Base-by-base conservation (phyloP, 768 basidiomycete genomes). In the Sporobolomyces phaffii region DNA sequence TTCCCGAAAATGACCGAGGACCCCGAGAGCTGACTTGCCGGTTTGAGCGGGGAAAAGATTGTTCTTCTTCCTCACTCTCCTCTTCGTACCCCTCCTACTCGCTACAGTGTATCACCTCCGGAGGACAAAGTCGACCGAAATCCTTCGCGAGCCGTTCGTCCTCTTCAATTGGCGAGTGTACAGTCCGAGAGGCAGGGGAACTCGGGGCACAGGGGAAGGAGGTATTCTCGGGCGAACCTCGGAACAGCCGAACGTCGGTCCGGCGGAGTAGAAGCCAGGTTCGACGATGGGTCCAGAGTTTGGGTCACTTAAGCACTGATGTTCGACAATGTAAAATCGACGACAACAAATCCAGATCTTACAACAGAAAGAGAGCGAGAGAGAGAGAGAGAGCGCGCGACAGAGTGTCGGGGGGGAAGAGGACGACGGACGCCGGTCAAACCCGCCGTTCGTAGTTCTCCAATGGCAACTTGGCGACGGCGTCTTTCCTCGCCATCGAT, bases 61-160 rank as follows among this genome's bases (percentile, higher is more conserved):
- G 10, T 49, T 66, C 45, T 60, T 66, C 22, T 61, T 66, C 53
- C 45, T 50, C 53, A 15, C 38, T n/a, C 26, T 61, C 34, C 52
- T 56, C 26, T 61, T 66, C 60, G 13, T 47, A n/a, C n/a, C 53
- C 10, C 22, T 61, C 38, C 26, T 61, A 38, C 8, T 40, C 52
- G 45, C 29, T 22, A 28, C 59, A 1, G 22, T 61, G 3, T 61
- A 66, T 33, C 65, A 66, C 40, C 41, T 38, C 24, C 52, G 53
- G 20, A 51, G 60, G 29, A n/a, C 44, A 2, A 45, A 26, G 0
- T 45, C 50, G 36, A 0, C 5, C 5, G 22, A n/a, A 0, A 17
- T 66, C n/a, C 57, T 45, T 17, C 17, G 36, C 8, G 22, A 34
- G 24, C 60, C 65, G 0, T 66, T 61, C 60, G 24, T 11, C 18